Percentiles rank a stretch among this genome's conserved stretches.
Evolutionary conservation across 2,329 filamentous ascomycete genomes (phyloP).

Genomic region (Pyricularia grisea): DNA sequence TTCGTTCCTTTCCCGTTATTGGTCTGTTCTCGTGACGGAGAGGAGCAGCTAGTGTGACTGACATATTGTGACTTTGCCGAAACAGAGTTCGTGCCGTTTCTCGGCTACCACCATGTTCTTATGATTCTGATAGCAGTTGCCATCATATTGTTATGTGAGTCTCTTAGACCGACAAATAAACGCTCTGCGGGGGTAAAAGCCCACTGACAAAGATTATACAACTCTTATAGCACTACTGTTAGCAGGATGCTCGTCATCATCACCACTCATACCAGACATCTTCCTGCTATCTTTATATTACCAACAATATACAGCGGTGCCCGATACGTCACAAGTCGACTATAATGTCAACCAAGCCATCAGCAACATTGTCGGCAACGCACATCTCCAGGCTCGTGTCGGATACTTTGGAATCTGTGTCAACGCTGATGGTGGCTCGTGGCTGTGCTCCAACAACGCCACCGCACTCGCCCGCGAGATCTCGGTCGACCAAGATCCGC

Average conservation of each 20-base stretch:
- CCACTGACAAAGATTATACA: conserved; percentile 1
- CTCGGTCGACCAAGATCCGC: conserved; percentile 81
- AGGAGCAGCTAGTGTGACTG: neutral
- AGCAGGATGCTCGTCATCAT: conserved; percentile 94
- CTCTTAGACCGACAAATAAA: neutral
- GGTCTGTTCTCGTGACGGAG: neutral
- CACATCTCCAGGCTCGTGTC: conserved; percentile 79
- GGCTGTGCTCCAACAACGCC: conserved; percentile 95
- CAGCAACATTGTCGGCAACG: conserved; percentile 77
- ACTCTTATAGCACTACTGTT: conserved; percentile 66
- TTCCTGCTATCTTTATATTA: conserved; percentile 99
- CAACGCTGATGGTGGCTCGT: conserved; percentile 80
- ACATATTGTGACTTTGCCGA: conserved; percentile 3
- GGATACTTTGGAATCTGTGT: conserved; percentile 98
- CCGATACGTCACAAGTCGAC: conserved; percentile 81
- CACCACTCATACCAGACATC: conserved; percentile 87
- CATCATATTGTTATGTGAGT: conserved; percentile 90
- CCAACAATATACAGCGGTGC: conserved; percentile 70
- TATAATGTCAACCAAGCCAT: conserved; percentile 81
- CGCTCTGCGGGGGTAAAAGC: neutral
- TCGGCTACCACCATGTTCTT: conserved; percentile 75
- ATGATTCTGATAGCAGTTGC: conserved; percentile 94
- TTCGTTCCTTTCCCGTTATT: neutral
- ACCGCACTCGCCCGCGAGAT: conserved; percentile 86
- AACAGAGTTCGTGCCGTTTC: conserved; percentile 56